Conservation (phyloP, 495 filamentous ascomycete genomes). For the Terfezia boudieri region DNA sequence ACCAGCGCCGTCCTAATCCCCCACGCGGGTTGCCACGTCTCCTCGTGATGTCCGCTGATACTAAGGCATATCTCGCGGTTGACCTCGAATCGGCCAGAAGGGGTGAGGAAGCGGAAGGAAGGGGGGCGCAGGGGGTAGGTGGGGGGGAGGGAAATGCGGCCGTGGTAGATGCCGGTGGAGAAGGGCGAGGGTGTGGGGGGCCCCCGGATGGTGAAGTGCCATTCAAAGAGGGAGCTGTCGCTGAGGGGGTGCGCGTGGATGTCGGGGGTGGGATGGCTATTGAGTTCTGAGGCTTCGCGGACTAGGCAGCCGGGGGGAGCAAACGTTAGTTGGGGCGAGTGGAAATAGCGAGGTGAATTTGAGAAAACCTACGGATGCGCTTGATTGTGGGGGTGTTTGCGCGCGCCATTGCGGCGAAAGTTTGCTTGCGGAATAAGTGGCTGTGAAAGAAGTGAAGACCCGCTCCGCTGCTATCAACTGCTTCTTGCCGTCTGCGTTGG, state of each 20-base stretch:
- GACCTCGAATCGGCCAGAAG: conserved; percentile 78
- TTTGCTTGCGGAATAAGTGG: no score
- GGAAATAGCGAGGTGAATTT: not conserved
- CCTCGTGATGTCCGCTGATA: conserved; percentile 88
- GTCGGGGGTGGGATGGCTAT: conserved; percentile 51
- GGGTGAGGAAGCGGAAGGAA: conserved; percentile 81
- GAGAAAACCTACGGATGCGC: conserved; percentile 38
- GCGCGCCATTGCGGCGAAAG: not conserved
- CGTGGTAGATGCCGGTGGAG: conserved; percentile 70
- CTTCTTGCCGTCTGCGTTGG: no score
- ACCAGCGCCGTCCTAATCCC: conserved; percentile 62
- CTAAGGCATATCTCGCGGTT: conserved; percentile 93
- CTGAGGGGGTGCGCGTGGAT: conserved; percentile 53
- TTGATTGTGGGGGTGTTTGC: conserved; percentile 55
- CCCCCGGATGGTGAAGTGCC: conserved; percentile 95
- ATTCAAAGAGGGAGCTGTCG: conserved; percentile 83
- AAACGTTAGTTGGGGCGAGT: conserved; percentile 1
- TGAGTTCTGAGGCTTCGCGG: conserved; percentile 71
- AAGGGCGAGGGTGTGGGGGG: conserved; percentile 59
- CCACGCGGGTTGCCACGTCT: conserved; percentile 97
- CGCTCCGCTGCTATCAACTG: no score
- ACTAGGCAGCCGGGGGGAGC: conserved; percentile 27
- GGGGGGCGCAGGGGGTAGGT: conserved; percentile 79
- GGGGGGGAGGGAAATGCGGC: conserved; percentile 74
- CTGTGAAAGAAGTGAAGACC: no score